These are phyloP conservation scores for Cladosporium sp. DNA, from an alignment of 2,329 filamentous ascomycete genomes.

Conservation along the genomic window DNA sequence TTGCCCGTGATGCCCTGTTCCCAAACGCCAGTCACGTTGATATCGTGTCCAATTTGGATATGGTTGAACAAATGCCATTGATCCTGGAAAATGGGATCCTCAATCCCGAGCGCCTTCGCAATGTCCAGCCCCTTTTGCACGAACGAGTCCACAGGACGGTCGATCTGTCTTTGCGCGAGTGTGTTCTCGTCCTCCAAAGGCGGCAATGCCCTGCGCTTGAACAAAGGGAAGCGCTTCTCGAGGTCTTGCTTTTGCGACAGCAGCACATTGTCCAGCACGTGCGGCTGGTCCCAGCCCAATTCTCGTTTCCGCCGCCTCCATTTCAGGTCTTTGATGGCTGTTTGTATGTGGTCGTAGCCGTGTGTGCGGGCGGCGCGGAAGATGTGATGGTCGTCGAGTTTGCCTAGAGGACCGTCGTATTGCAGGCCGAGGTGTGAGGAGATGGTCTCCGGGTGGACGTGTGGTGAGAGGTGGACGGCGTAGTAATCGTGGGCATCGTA, in stretches of 20 bases:
- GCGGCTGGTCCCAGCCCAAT: constrained; percentile 44
- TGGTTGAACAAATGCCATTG: constrained; percentile 97
- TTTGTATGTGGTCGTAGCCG: constrained; percentile 50
- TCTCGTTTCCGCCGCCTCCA: constrained; percentile 63
- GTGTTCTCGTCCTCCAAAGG: constrained; percentile 21
- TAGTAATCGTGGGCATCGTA: constrained; percentile 89
- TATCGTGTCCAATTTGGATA: constrained; percentile 77
- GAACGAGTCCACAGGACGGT: constrained; percentile 42
- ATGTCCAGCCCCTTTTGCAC: constrained; percentile 61
- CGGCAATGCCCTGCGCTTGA: constrained; percentile 55
- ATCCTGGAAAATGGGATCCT: constrained; percentile 85
- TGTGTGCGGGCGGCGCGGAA: constrained; percentile 67
- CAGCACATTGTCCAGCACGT: constrained; percentile 71
- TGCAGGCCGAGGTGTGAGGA: constrained; percentile 71
- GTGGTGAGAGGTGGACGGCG: constrained; percentile 75
- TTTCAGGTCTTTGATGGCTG: constrained; percentile 54
- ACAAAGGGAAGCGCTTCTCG: constrained; percentile 55
- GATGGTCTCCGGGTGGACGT: constrained; percentile 65
- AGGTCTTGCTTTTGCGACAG: constrained; percentile 77
- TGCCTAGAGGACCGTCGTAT: constrained; percentile 78
- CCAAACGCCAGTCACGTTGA: constrained; percentile 97
- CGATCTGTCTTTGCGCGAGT: constrained; percentile 17
- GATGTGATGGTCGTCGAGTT: constrained; percentile 78
- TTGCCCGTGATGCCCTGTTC: constrained; percentile 84
- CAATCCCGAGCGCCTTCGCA: constrained; percentile 68